Base-by-base conservation (phyloP, 2,329 filamentous ascomycete species). In the Claviceps cyperi region DNA sequence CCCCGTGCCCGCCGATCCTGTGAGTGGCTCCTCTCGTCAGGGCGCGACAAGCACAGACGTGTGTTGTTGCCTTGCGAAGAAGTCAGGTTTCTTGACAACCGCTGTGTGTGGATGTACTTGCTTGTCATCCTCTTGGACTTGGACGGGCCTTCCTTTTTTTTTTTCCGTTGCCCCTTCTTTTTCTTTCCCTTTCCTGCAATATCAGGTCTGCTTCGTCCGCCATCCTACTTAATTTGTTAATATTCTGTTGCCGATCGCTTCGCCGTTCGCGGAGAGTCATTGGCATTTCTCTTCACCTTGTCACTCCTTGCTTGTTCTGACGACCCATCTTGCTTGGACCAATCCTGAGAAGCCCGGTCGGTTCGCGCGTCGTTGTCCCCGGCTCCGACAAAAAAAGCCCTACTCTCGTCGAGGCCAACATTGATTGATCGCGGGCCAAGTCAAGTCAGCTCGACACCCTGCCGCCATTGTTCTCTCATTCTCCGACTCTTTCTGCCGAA, bases 281-380 rank as follows among this genome's bases (percentile, higher is more conserved):
- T 43, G 51, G 19, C 46, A 43, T 40, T 43, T 22, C 13, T 24
- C 9, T 41, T 52, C 56, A 66, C 65, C 62, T 60, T 59, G 64
- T 66, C 65, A 60, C 57, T 66, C 64, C 59, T 66, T 67, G 48
- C 56, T 55, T 56, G 54, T 47, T 28, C 19, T 47, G 46, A 40
- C 44, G 45, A 32, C 50, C 35, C 24, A 21, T 50, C 36, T 47
- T 49, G 37, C 36, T 47, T 49, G 41, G 52, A 35, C 46, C 36
- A 41, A 13, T 35, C 35, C 28, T 46, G 14, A 35, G 14, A 43
- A 49, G 4, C 11, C 6, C 7, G 22, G 22, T 17, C 39, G 28
- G 40, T 37, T 43, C 38, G 49, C 47, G 47, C 46, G 37, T 51
- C 46, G 46, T 19, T 36, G 22, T 36, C 48, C 22, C 15, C 48